These are phyloP conservation scores for Juglanconis juglandina DNA, from an alignment of 2,329 filamentous ascomycete species.

Conservation along the genomic window DNA sequence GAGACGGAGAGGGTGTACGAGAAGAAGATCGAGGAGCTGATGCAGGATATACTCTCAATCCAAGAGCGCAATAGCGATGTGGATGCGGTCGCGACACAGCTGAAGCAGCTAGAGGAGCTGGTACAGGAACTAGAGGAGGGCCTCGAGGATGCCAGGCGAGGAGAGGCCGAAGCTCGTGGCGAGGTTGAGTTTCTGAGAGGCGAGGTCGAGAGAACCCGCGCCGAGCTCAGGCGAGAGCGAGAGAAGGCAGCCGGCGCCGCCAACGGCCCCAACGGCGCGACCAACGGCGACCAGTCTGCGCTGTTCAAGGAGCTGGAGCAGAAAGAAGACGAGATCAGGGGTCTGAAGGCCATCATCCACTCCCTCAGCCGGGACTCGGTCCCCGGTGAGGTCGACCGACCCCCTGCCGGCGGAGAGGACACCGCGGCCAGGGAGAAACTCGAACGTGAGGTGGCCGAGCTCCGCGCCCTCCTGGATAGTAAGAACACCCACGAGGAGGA, in stretches of 20 bases:
- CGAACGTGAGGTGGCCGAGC: slow-evolving; percentile 75
- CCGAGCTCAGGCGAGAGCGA: slow-evolving; percentile 82
- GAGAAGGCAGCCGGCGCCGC: slow-evolving; percentile 70
- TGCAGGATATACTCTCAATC: slow-evolving; percentile 78
- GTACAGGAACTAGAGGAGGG: slow-evolving; percentile 97
- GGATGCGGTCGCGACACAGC: slow-evolving; percentile 81
- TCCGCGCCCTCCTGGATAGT: slow-evolving; percentile 68
- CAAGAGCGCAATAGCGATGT: slow-evolving; percentile 85
- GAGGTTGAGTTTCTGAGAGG: slow-evolving; percentile 94
- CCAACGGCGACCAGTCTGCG: slow-evolving; percentile 41
- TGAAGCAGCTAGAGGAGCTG: slow-evolving; percentile 93
- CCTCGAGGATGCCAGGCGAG: slow-evolving; percentile 86
- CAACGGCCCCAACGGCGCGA: slow-evolving; percentile 39
- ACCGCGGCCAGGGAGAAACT: slow-evolving; percentile 64
- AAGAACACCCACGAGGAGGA: slow-evolving; percentile 78
- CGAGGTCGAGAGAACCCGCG: slow-evolving; percentile 86
- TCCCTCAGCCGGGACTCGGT: slow-evolving; percentile 77
- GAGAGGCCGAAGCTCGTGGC: slow-evolving; percentile 90
- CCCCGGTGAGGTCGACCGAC: slow-evolving; percentile 36
- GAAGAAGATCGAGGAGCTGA: slow-evolving; percentile 80
- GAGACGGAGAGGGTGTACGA: slow-evolving; percentile 97
- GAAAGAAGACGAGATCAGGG: slow-evolving; percentile 95
- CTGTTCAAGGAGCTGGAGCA: slow-evolving; percentile 77
- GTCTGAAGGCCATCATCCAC: slow-evolving; percentile 96
- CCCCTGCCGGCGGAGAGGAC: slow-evolving; percentile 50